Conservation (phyloP, 2,329 filamentous ascomycete genomes). For the Cytospora piceae region DNA sequence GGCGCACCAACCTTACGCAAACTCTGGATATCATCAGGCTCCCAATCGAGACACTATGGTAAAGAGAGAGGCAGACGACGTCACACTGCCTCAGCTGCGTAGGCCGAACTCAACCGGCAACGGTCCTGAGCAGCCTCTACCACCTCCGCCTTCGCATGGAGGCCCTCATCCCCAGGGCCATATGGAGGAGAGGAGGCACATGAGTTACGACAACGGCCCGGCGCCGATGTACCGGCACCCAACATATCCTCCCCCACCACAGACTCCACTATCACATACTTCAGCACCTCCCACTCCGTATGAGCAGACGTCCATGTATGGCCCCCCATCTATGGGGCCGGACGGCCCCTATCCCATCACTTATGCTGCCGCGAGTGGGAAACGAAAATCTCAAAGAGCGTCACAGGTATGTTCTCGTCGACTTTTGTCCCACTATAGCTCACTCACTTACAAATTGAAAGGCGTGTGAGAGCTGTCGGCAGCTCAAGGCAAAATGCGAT, state of each 20-base stretch:
- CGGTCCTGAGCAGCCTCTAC: slow-evolving; percentile 43
- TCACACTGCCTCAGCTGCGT: slow-evolving; percentile 49
- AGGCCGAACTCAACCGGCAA: slow-evolving; percentile 57
- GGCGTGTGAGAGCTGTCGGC: slow-evolving; percentile 89
- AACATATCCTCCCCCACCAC: slow-evolving; percentile 47
- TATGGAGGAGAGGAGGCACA: slow-evolving; percentile 54
- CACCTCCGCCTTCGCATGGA: slow-evolving; percentile 31
- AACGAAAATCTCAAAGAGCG: slow-evolving; percentile 67
- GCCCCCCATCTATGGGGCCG: slow-evolving; percentile 38
- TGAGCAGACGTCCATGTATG: slow-evolving; percentile 39
- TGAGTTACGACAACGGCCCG: slow-evolving; percentile 55
- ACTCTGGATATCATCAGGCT: slow-evolving; percentile 42
- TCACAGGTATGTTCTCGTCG: slow-evolving; percentile 56
- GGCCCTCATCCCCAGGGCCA: slow-evolving; percentile 41
- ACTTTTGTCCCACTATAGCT: slow-evolving; percentile 9
- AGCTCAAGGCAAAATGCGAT: slow-evolving; percentile 89
- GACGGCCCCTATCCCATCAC: slow-evolving; percentile 46
- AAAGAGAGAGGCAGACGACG: slow-evolving; percentile 60
- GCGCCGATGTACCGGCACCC: slow-evolving; percentile 48
- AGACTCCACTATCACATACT: slow-evolving; percentile 41
- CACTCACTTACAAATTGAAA: slow-evolving; percentile 41
- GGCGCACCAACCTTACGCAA: slow-evolving; percentile 38
- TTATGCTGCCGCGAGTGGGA: slow-evolving; percentile 50
- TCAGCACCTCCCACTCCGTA: slow-evolving; percentile 42
- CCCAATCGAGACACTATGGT: slow-evolving; percentile 54